A percentile compares a stretch with the other conserved stretches of the same genome.
Conservation (phyloP, 2,329 filamentous ascomycete species). For the Pseudogymnoascus sp. region DNA sequence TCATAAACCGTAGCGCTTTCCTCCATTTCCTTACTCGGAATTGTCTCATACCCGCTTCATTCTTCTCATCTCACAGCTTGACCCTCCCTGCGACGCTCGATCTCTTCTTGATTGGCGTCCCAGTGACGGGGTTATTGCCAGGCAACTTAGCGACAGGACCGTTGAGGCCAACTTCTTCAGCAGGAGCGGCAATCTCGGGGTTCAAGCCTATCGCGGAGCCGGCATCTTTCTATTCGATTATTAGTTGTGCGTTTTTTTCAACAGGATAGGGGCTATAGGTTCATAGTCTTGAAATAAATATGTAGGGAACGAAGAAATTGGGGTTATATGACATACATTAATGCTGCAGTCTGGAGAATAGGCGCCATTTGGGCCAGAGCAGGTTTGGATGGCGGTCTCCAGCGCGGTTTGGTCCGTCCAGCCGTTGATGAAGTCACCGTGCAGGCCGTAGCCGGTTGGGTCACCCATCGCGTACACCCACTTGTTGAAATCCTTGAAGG, state of each 20-base stretch:
- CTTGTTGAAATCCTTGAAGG: constrained; percentile 11
- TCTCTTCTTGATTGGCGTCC: neutral
- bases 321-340: neutral
- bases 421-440: constrained; percentile 18
- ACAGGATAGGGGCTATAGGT: neutral
- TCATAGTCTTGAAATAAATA: neutral
- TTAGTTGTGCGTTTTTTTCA: neutral
- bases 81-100: neutral
- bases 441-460: constrained; percentile 15
- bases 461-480: constrained; percentile 15
- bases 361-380: constrained; percentile 7
- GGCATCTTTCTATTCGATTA: neutral
- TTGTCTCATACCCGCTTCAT: neutral
- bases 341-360: constrained; percentile 2
- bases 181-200: constrained; percentile 6
- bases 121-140: constrained; percentile 12
- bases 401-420: constrained; percentile 13
- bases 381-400: constrained; percentile 12
- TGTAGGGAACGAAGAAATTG: neutral
- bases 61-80: neutral
- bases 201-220: neutral
- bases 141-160: constrained; percentile 12
- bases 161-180: constrained; percentile 13
- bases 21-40: neutral
- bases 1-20: neutral